phyloP scores from a whole-genome alignment of 2,329 filamentous ascomycete genomes.

The Penicillium sp. region DNA sequence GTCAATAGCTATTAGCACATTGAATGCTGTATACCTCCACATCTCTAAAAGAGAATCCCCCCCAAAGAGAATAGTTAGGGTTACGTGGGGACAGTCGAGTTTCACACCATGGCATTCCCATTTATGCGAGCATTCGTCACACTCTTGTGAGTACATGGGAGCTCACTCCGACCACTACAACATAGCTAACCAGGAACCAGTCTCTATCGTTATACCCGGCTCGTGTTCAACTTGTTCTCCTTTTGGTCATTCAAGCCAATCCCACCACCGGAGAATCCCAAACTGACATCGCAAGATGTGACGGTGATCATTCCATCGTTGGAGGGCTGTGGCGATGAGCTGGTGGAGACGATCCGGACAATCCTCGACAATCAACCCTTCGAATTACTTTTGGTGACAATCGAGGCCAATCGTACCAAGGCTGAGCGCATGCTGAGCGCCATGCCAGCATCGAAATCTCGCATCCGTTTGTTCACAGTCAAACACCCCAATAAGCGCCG shows the following conservation, averaged over 20 bases:
- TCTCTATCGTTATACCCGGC: conserved; percentile 83
- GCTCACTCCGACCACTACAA: conserved; percentile 6
- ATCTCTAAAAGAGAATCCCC: not conserved
- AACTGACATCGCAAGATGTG: conserved; percentile 75
- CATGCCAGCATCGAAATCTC: conserved; percentile 59
- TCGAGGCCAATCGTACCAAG: conserved; percentile 70
- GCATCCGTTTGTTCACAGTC: conserved; percentile 72
- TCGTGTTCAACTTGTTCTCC: conserved; percentile 79
- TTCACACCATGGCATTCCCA: conserved; percentile 36
- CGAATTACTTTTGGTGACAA: conserved; percentile 81
- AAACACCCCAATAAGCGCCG: conserved; percentile 91
- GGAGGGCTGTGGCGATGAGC: conserved; percentile 78
- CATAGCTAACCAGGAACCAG: conserved; percentile 8
- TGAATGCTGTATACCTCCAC: not conserved
- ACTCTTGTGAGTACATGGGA: conserved; percentile 36
- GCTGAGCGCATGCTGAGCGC: conserved; percentile 60
- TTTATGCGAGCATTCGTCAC: conserved; percentile 42
- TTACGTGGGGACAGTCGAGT: not conserved
- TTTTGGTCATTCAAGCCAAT: conserved; percentile 87
- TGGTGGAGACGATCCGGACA: conserved; percentile 71
- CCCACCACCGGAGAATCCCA: conserved; percentile 76
- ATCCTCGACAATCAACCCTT: conserved; percentile 56
- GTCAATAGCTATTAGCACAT: not conserved
- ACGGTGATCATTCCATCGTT: conserved; percentile 94
- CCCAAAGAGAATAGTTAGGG: not conserved